Conservation (phyloP, 176 grass and related monocot species). For the Musa troglodytarum region DNA sequence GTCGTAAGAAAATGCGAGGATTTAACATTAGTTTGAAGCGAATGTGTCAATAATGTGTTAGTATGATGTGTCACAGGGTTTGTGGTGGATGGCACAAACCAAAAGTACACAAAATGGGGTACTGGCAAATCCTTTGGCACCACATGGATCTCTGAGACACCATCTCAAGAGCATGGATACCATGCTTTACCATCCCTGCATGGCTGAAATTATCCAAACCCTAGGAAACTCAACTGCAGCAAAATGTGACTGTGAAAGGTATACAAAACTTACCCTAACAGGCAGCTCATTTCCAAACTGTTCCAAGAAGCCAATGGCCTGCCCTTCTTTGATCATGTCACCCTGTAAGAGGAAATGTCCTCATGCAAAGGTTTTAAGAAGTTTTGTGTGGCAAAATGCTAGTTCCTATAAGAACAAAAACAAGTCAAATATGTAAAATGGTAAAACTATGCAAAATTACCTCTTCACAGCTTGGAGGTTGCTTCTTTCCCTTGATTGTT, state of each 20-base stretch:
- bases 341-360: slow-evolving; percentile 18
- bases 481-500: slow-evolving; percentile 26
- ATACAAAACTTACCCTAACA: slow-evolving; percentile 27
- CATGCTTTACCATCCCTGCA: not conserved
- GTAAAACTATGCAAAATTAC: not conserved
- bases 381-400: not conserved
- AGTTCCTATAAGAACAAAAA: not conserved
- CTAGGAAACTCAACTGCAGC: not conserved
- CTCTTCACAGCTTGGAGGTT: slow-evolving; percentile 38
- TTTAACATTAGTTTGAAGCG: too few species aligned
- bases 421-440: not conserved
- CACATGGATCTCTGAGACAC: too few species aligned
- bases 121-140: too few species aligned
- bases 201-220: not conserved
- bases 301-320: slow-evolving; percentile 34
- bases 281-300: slow-evolving; percentile 36
- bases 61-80: not conserved
- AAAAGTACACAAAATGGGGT: too few species aligned
- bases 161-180: not conserved
- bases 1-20: not conserved
- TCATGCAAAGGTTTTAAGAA: not conserved
- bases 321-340: slow-evolving; percentile 37
- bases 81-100: too few species aligned
- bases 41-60: too few species aligned
- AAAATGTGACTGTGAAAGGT: not conserved